Evolutionary conservation across 1,139 yeast genomes (phyloP), one percentile per base, ranked within the genome.

Genomic region (Pichia norvegensis): DNA sequence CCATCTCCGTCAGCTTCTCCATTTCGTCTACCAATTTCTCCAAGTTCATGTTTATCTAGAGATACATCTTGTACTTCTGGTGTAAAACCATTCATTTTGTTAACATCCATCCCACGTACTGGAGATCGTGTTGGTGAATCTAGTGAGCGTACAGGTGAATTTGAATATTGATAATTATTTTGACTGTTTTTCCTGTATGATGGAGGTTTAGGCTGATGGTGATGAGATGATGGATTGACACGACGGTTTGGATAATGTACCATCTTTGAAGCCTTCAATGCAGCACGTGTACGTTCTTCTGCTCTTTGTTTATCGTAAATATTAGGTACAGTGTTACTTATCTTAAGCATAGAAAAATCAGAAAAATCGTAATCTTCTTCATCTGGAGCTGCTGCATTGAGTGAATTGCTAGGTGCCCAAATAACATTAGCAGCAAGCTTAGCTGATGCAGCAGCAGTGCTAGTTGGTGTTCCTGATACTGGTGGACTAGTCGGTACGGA

Each of bases 381-480:
- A 20, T 42, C n/a, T 8, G 17, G 23, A n/a, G 19, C 11, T 14
- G n/a, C 21, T 8, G 33, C 36, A 31, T 56, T 52, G 5, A 60
- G 39, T 25, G 67, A 63, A 39, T 58, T 58, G 0, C 69, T 64
- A 4, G 68, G 67, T 11, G 72, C 61, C 66, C 68, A 67, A 13
- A 64, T 57, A 2, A 68, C 55, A 37, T 66, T 67, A 1, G 82
- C 82, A 2, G 82, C 81, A 35, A 62, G 58, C 46, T 59, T 65
- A 4, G 74, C 70, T 31, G 43, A 25, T 7, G 13, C 20, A 27
- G 39, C 20, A 38, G 43, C 27, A 11, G 50, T 29, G 4, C 39
- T 19, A 19, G 47, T 21, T 8, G 47, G 45, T 14, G 47, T 43
- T 7, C 54, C 27, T 3, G 53, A 39, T n/a, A 21, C 36, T 11